A percentile compares a stretch with the other conserved stretches of the same genome.
These are phyloP conservation scores for Panicum virgatum DNA, from an alignment of 202 grass and related monocot species.

Conservation along the genomic window DNA sequence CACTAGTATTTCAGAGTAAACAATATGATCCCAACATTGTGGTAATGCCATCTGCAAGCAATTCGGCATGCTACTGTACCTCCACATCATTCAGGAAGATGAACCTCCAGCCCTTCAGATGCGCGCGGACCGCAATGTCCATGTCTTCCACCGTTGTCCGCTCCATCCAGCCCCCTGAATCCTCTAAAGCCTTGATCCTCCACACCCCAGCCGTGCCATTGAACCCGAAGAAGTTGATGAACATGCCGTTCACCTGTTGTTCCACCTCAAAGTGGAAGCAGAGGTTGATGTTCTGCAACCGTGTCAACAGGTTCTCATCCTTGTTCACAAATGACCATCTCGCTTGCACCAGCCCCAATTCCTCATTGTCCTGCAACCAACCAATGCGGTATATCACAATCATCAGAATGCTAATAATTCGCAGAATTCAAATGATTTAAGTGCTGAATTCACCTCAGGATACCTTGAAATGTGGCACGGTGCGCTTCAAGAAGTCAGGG, in stretches of 20 bases:
- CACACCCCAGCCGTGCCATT: conserved; percentile 86
- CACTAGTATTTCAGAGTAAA: background rate
- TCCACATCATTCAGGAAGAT: conserved; percentile 85
- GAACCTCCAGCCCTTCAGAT: conserved; percentile 87
- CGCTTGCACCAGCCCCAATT: conserved; percentile 71
- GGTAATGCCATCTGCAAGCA: background rate
- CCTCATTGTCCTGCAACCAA: conserved; percentile 65
- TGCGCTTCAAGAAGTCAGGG: conserved; percentile 69
- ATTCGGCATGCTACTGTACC: conserved; percentile 34
- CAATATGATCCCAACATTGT: background rate
- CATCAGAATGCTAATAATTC: background rate
- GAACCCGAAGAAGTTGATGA: conserved; percentile 91
- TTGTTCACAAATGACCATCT: conserved; percentile 90
- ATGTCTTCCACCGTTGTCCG: conserved; percentile 91
- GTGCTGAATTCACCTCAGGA: background rate
- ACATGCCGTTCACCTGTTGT: conserved; percentile 79
- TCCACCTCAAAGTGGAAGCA: conserved; percentile 93
- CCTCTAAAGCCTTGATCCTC: conserved; percentile 71
- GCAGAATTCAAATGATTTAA: background rate
- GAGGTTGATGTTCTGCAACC: conserved; percentile 87
- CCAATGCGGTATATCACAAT: conserved; percentile 9
- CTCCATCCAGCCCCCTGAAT: conserved; percentile 81
- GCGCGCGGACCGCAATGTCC: conserved; percentile 78
- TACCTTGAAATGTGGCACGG: conserved; percentile 82
- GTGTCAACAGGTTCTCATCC: conserved; percentile 79